phyloP scores from a whole-genome alignment of 2,329 filamentous ascomycete genomes.

The Seiridium unicorne region DNA sequence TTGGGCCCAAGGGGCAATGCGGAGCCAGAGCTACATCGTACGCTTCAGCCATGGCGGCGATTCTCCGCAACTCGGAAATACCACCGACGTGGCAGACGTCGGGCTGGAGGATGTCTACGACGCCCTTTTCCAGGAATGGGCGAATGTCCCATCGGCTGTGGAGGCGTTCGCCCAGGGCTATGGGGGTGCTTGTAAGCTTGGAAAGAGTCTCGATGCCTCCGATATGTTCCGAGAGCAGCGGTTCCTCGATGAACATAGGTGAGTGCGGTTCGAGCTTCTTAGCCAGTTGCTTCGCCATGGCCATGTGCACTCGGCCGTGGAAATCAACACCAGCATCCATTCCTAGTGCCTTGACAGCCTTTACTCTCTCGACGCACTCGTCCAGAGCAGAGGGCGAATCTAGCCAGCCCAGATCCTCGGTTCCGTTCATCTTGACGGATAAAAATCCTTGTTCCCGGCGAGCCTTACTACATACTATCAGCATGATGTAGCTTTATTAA shows the following conservation, averaged over 20 bases:
- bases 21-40: constrained; percentile 74
- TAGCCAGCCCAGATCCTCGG: constrained; percentile 73
- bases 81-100: constrained; percentile 72
- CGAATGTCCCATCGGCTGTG: constrained; percentile 74
- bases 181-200: constrained; percentile 57
- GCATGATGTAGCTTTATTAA: too few species aligned
- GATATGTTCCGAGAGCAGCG: constrained; percentile 65
- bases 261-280: constrained; percentile 63
- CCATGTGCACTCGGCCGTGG: constrained; percentile 73
- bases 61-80: constrained; percentile 68
- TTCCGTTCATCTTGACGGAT: constrained; percentile 77
- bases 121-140: constrained; percentile 65
- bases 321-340: constrained; percentile 76
- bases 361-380: constrained; percentile 63
- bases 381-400: constrained; percentile 67
- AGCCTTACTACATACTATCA: constrained; percentile 39
- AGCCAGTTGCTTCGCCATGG: constrained; percentile 79
- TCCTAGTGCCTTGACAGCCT: constrained; percentile 66
- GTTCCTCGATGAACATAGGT: constrained; percentile 77
- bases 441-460: constrained; percentile 62
- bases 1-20: constrained; percentile 71
- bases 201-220: constrained; percentile 62
- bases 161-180: constrained; percentile 70
- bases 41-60: constrained; percentile 69
- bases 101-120: constrained; percentile 71